phyloP scores from a whole-genome alignment of 2,329 filamentous ascomycete species.

The Colletotrichum karsti region DNA sequence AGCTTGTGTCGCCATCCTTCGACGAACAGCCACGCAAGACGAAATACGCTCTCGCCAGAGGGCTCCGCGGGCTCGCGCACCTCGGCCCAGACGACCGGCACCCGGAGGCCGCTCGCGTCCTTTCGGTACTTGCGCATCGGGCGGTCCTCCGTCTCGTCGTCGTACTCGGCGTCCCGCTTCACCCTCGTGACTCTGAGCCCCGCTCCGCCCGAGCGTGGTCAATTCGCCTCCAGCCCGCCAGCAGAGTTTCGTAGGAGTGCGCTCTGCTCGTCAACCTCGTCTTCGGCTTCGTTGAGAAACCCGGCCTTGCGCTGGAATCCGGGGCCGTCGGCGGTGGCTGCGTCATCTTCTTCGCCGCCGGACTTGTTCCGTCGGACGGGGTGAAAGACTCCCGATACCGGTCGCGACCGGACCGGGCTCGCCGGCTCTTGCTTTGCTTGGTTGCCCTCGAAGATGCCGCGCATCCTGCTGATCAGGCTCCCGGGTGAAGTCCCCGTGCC shows the following conservation, averaged over 20 bases:
- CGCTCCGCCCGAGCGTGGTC: constrained; percentile 48
- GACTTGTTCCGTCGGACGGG: constrained; percentile 20
- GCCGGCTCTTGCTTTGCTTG: constrained; percentile 10
- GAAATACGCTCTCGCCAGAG: constrained; percentile 35
- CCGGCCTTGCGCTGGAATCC: constrained; percentile 17
- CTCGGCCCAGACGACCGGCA: constrained; percentile 7
- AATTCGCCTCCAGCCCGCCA: constrained; percentile 35
- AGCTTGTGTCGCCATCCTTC: constrained; percentile 47
- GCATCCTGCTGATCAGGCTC: constrained; percentile 48
- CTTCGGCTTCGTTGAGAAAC: constrained; percentile 30
- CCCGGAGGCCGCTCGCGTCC: constrained; percentile 16
- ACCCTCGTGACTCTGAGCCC: constrained; percentile 19
- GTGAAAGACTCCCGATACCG: constrained; percentile 35
- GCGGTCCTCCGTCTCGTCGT: constrained; percentile 13
- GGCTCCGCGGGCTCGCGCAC: constrained; percentile 13
- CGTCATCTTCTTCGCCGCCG: constrained; percentile 27
- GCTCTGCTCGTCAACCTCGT: constrained; percentile 38
- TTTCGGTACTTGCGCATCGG: constrained; percentile 5
- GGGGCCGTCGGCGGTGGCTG: constrained; percentile 29
- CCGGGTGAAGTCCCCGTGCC: constrained; percentile 31
- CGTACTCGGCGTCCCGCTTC: constrained; percentile 23
- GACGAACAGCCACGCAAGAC: constrained; percentile 46
- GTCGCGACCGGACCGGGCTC: constrained; percentile 34
- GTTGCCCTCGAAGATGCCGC: constrained; percentile 47
- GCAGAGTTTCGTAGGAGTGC: constrained; percentile 35